Conservation (phyloP, 257 asterid genomes). For the Echium plantagineum region DNA sequence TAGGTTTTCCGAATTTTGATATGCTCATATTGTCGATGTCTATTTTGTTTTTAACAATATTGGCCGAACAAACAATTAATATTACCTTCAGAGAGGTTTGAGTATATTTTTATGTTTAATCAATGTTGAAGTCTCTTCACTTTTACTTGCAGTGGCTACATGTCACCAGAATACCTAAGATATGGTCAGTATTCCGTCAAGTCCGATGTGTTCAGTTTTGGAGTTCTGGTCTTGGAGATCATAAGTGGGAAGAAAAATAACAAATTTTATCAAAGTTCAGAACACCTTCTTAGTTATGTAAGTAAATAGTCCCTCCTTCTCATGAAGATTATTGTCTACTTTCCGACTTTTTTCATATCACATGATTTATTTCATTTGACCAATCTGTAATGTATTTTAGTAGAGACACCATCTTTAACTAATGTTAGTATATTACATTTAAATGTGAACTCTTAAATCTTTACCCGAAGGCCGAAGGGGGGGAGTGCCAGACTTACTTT, state of each 20-base stretch:
- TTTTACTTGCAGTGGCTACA: constrained; percentile 18
- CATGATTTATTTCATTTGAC: too few species aligned
- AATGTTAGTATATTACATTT: too few species aligned
- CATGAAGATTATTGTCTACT: too few species aligned
- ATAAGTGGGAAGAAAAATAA: constrained; percentile 14
- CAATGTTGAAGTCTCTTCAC: too few species aligned
- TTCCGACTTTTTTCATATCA: too few species aligned
- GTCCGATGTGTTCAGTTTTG: constrained; percentile 22
- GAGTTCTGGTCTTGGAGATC: constrained; percentile 18
- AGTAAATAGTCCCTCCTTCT: constrained; percentile 3
- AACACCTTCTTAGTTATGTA: constrained; percentile 15
- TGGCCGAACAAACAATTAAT: too few species aligned
- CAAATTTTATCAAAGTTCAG: constrained; percentile 1
- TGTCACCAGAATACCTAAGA: constrained; percentile 19
- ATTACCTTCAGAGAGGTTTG: neutral
- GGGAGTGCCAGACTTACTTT: neutral
- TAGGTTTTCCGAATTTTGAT: constrained; percentile 8
- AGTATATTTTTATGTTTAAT: neutral
- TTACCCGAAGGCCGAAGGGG: too few species aligned
- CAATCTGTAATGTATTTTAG: too few species aligned
- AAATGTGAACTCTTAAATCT: too few species aligned
- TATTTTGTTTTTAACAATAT: neutral
- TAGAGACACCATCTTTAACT: too few species aligned
- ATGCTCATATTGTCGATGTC: neutral
- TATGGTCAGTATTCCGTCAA: constrained; percentile 12